Percentiles rank a stretch among this genome's conserved stretches.
Evolutionary conservation across 1,139 yeast species (phyloP).

Genomic region (Debaryomycetaceae sp.): DNA sequence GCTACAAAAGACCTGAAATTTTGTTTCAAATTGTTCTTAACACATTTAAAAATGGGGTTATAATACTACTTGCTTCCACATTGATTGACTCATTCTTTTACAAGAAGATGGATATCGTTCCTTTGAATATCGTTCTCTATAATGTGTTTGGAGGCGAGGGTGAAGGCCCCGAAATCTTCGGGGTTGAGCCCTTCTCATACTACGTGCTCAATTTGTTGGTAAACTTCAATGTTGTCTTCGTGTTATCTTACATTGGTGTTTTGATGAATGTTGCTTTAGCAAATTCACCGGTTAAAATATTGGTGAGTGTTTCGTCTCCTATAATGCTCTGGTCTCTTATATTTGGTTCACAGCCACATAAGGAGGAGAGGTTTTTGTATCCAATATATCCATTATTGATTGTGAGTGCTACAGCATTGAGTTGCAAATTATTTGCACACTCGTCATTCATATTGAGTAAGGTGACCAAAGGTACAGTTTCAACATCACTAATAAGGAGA

Average conservation of each 20-base stretch:
- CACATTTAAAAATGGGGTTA: conserved; percentile 15
- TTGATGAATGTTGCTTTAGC: conserved; percentile 15
- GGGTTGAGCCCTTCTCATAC: conserved; percentile 79
- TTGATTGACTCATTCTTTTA: conserved; percentile 65
- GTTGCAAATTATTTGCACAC: conserved; percentile 22
- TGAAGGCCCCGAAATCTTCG: conserved; percentile 88
- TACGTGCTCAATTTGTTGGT: conserved; percentile 66
- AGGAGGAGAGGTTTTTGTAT: conserved; percentile 88
- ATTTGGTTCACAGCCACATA: conserved; percentile 78
- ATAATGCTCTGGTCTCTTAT: conserved; percentile 63
- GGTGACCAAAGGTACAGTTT: conserved; percentile 3
- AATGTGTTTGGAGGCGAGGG: conserved; percentile 75
- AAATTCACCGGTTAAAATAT: conserved; percentile 9
- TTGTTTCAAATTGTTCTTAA: conserved; percentile 13
- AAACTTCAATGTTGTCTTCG: conserved; percentile 62
- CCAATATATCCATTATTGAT: conserved; percentile 75
- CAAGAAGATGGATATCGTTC: conserved; percentile 62
- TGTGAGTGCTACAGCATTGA: conserved; percentile 58
- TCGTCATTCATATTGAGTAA: conserved; percentile 3
- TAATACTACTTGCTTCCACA: conserved; percentile 32
- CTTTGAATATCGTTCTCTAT: conserved; percentile 77
- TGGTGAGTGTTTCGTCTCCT: conserved; percentile 21
- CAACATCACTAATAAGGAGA: conserved; percentile 1
- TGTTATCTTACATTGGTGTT: conserved; percentile 44
- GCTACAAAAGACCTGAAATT: conserved; percentile 5